Percentiles rank a stretch among this genome's conserved stretches.
phyloP scores from a whole-genome alignment of 2,329 filamentous ascomycete species.

The Aspergillus felis region DNA sequence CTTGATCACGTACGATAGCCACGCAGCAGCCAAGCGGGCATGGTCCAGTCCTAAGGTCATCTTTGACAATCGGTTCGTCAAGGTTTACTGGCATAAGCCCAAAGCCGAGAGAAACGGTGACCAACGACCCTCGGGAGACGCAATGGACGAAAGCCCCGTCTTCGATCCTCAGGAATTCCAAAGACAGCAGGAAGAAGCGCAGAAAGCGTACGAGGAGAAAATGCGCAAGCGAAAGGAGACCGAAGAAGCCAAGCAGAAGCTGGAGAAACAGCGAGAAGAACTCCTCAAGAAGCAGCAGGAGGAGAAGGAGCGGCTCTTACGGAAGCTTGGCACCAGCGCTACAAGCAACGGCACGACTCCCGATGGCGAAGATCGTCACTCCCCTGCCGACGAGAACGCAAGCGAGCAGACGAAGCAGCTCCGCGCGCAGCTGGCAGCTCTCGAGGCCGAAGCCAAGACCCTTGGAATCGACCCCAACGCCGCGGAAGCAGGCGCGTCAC shows the following conservation, averaged over 20 bases:
- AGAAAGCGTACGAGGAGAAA: conserved; percentile 54
- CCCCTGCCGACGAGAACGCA: conserved; percentile 31
- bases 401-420: conserved; percentile 50
- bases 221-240: conserved; percentile 50
- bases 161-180: conserved; percentile 53
- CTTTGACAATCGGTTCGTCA: conserved; percentile 63
- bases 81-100: conserved; percentile 59
- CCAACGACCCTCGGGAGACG: conserved; percentile 17
- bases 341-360: conserved; percentile 25
- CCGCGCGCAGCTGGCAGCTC: conserved; percentile 51
- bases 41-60: conserved; percentile 60
- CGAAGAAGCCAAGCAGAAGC: conserved; percentile 47
- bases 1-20: conserved; percentile 52
- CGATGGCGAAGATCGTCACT: conserved; percentile 20
- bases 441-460: conserved; percentile 53
- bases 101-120: conserved; percentile 29
- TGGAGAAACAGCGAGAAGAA: conserved; percentile 51
- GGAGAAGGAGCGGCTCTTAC: conserved; percentile 49
- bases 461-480: conserved; percentile 48
- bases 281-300: conserved; percentile 53
- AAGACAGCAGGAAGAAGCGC: conserved; percentile 54
- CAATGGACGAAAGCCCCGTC: conserved; percentile 38
- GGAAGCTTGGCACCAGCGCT: conserved; percentile 44
- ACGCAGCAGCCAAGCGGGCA: conserved; percentile 50
- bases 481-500: conserved; percentile 23